A percentile compares a stretch with the other conserved stretches of the same genome.
Evolutionary conservation across 257 asterid species (phyloP).

Genomic region (Solanum appendiculatum): DNA sequence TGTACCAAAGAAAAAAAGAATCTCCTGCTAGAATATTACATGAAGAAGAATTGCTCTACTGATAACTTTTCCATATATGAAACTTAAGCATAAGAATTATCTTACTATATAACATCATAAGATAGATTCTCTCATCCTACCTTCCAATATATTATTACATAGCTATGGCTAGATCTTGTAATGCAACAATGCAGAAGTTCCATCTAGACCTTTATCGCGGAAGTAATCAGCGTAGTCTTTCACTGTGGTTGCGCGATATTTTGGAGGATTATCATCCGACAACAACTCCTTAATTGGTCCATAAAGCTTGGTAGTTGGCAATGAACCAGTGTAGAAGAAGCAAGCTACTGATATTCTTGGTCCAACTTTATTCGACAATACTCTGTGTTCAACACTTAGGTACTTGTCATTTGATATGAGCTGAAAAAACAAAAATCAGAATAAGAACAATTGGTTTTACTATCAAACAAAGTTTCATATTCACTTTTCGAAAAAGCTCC

Average conservation of each 20-base stretch:
- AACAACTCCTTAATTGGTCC: slow-evolving; percentile 48
- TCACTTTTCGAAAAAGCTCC: not conserved
- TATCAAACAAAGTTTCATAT: too few species aligned
- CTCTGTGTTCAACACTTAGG: slow-evolving; percentile 38
- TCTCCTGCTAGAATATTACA: not conserved
- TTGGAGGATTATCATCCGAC: slow-evolving; percentile 34
- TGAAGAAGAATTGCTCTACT: not conserved
- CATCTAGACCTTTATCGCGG: slow-evolving; percentile 35
- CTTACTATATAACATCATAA: not conserved
- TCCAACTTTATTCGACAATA: slow-evolving; percentile 22
- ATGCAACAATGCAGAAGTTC: slow-evolving; percentile 30
- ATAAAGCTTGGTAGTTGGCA: slow-evolving; percentile 24
- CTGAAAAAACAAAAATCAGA: slow-evolving; percentile 3
- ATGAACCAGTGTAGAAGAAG: slow-evolving; percentile 37
- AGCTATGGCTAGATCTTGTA: slow-evolving; percentile 18
- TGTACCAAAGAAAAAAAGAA: too few species aligned
- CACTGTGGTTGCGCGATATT: slow-evolving; percentile 30
- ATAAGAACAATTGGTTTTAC: not conserved
- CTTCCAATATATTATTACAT: not conserved
- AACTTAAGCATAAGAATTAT: not conserved
- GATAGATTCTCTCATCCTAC: not conserved
- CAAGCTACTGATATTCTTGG: slow-evolving; percentile 48
- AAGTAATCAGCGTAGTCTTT: slow-evolving; percentile 34
- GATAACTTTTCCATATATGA: not conserved
- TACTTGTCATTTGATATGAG: slow-evolving; percentile 43